Evolutionary conservation across 331 rosid genomes (phyloP).

Genomic region (Dryas integrifolia): DNA sequence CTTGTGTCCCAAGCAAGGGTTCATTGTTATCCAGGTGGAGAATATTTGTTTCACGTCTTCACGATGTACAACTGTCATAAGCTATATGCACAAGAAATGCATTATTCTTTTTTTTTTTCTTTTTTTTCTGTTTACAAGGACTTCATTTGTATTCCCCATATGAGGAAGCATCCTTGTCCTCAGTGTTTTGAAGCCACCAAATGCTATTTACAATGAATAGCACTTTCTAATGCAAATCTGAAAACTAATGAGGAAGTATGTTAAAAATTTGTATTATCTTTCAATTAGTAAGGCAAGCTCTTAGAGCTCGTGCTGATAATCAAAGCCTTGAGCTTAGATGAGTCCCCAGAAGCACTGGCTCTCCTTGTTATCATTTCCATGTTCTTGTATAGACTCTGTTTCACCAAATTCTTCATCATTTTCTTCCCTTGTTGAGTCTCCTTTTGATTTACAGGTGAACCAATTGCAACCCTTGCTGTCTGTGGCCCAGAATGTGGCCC

Average conservation of each 20-base stretch:
- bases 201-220: constrained; percentile 15
- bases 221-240: not conserved
- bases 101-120: not conserved
- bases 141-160: not conserved
- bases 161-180: too few species aligned
- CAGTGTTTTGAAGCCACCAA: constrained; percentile 1
- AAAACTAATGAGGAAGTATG: not conserved
- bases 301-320: constrained; percentile 87
- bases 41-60: constrained; percentile 9
- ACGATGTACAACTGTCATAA: not conserved
- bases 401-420: constrained; percentile 90
- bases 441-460: constrained; percentile 59
- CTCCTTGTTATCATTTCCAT: constrained; percentile 77
- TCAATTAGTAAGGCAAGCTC: constrained; percentile 70
- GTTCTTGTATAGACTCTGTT: constrained; percentile 71
- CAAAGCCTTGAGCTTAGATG: constrained; percentile 61
- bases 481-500: constrained; percentile 96
- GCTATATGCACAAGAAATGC: constrained; percentile 28
- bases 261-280: not conserved
- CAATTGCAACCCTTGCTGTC: constrained; percentile 54
- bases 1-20: constrained; percentile 14
- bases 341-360: constrained; percentile 58
- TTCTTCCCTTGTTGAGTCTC: constrained; percentile 69
- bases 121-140: not conserved
- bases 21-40: constrained; percentile 10